A percentile compares a stretch with the other conserved stretches of the same genome.
Conservation (phyloP, 1,139 yeast genomes). For the Saccharomyces hybrid region DNA sequence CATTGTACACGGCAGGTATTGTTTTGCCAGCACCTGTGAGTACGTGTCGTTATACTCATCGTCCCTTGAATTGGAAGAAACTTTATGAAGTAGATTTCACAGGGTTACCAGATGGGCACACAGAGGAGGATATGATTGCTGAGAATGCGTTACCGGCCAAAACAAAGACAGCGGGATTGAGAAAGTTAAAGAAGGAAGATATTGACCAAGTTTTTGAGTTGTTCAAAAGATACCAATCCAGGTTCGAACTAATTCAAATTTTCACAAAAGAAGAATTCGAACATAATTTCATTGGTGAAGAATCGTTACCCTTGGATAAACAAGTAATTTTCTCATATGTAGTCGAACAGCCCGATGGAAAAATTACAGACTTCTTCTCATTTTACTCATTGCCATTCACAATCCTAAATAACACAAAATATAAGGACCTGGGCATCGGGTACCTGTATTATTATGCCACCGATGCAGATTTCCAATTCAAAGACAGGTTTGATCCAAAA, state of each 20-base stretch:
- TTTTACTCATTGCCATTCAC: slow-evolving; percentile 85
- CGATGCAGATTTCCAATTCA: slow-evolving; percentile 40
- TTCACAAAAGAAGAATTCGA: slow-evolving; percentile 62
- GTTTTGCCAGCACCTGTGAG: slow-evolving; percentile 87
- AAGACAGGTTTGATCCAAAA: slow-evolving; percentile 31
- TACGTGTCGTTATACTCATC: slow-evolving; percentile 87
- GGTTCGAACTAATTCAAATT: slow-evolving; percentile 65
- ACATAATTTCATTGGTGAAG: slow-evolving; percentile 69
- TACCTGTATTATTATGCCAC: slow-evolving; percentile 88
- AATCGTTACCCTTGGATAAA: slow-evolving; percentile 24
- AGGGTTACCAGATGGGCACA: slow-evolving; percentile 64
- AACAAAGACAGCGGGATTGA: slow-evolving; percentile 52
- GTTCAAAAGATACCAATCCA: slow-evolving; percentile 52
- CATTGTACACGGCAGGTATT: slow-evolving; percentile 88
- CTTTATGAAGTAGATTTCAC: slow-evolving; percentile 85
- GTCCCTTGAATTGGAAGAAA: slow-evolving; percentile 89
- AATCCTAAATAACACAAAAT: slow-evolving; percentile 60
- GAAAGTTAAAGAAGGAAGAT: slow-evolving; percentile 56
- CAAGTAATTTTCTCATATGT: slow-evolving; percentile 73
- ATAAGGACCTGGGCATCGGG: slow-evolving; percentile 73
- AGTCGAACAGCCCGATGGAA: slow-evolving; percentile 52
- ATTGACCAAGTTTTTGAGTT: slow-evolving; percentile 54
- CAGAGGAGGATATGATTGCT: slow-evolving; percentile 78
- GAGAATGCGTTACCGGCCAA: slow-evolving; percentile 60
- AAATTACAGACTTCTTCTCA: slow-evolving; percentile 80